phyloP scores from a whole-genome alignment of 352 stramenopile species.

The Saprolegnia diclina region DNA sequence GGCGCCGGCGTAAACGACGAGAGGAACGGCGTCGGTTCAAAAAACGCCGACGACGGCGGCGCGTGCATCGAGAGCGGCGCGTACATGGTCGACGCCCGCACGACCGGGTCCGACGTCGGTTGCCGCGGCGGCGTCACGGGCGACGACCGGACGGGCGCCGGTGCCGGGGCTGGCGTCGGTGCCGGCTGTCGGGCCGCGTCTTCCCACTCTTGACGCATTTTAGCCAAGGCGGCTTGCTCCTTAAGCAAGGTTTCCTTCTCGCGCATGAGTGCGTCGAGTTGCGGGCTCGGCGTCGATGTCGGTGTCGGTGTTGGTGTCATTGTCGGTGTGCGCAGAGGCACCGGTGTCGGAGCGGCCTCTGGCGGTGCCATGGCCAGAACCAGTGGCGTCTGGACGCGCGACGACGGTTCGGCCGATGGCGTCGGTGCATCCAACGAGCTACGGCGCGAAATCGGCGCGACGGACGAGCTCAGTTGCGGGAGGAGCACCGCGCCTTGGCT shows the following conservation, averaged over 20 bases:
- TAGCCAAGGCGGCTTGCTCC: conserved; percentile 58
- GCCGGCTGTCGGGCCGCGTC: conserved; percentile 50
- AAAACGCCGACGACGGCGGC: conserved; percentile 3
- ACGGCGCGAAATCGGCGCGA: conserved; percentile 19
- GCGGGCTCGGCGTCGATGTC: not conserved
- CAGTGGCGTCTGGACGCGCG: not conserved
- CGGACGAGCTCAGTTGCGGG: conserved; percentile 43
- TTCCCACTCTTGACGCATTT: conserved; percentile 54
- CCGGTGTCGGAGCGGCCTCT: not conserved
- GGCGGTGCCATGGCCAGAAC: not conserved
- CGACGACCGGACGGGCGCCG: conserved; percentile 8
- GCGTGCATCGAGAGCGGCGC: not conserved
- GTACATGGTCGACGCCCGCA: not conserved
- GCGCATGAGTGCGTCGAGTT: not conserved
- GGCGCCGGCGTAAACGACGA: conserved; percentile 11
- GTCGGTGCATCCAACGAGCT: not conserved
- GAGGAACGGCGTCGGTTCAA: conserved; percentile 21
- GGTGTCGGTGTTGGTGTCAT: not conserved
- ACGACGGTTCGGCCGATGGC: not conserved
- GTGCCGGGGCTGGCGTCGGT: conserved; percentile 11
- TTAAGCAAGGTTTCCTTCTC: conserved; percentile 63
- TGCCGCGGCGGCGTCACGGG: conserved; percentile 4
- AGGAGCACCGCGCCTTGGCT: conserved; percentile 44
- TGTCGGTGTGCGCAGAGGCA: not conserved
- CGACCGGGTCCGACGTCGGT: not conserved